Evolutionary conservation across 257 asterid genomes (phyloP), one percentile per base, ranked within the genome.

Genomic region (Capsicum chinense): DNA sequence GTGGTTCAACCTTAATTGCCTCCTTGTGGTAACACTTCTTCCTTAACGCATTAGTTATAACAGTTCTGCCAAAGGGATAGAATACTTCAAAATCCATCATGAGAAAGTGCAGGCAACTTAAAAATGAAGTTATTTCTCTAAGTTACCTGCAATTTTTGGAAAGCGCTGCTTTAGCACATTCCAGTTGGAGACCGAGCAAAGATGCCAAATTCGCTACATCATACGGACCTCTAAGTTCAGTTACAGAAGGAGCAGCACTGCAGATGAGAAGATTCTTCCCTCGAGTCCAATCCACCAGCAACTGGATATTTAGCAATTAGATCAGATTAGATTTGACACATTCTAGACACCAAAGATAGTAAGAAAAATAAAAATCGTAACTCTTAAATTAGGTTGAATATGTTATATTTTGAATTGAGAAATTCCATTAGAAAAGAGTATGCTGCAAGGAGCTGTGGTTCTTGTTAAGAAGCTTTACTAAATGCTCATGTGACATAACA

Each of bases 221-320:
- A 89, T 87, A 90, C 33, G 98, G 98, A 50, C 98, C 98, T 87
- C 98, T 88, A 86, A 95, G 90, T 85, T 93, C 97, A 56, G 95
- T 87, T 59, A 88, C 93, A 87, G 93, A 91, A 87, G 94, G 74
- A 84, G 99, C 95, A 87, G 90, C 93, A 91, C 99, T 93, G 8
- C 93, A 86, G 84, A 97, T 64, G 58, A 97, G 92, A 57, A 97
- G 85, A 83, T 93, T 93, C 88, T 91, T 93, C 86, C 99, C 98
- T 80, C 91, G 90, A 26, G 99, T 93, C 99, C 99, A 97, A 83
- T 95, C 96, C 85, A 93, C 95, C 85, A 97, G 95, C 76, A 93
- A 90, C 98, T 95, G 99, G 71, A 90, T 84, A 79, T 71, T 85
- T 70, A 83, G 50, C 64, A 54, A 78, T 78, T 78, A 54, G 63